phyloP scores from a whole-genome alignment of 768 basidiomycete genomes.

The Mycena maculata region DNA sequence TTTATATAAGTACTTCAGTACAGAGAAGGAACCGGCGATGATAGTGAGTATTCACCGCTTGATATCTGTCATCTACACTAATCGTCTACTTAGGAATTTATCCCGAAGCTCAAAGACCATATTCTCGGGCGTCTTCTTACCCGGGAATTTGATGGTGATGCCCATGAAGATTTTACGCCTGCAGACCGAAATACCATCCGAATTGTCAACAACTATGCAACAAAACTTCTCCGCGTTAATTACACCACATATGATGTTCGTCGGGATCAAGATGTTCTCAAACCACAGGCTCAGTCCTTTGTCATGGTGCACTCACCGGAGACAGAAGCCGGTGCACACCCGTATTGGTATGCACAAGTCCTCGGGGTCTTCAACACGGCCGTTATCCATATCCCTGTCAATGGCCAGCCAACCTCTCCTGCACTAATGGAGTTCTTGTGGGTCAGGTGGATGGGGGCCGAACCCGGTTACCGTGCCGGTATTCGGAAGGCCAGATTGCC shows the following conservation, averaged over 20 bases:
- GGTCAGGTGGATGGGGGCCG: constrained; percentile 39
- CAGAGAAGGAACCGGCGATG: constrained; percentile 28
- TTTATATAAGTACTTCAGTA: constrained; percentile 35
- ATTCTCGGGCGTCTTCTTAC: constrained; percentile 44
- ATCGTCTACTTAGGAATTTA: constrained; percentile 40
- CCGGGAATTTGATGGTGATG: constrained; percentile 45
- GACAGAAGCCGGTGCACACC: constrained; percentile 25
- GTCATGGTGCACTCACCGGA: too few species aligned
- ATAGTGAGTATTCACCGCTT: constrained; percentile 33
- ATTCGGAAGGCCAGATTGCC: constrained; percentile 38
- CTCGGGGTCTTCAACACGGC: constrained; percentile 40
- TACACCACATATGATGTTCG: constrained; percentile 55
- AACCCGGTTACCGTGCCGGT: constrained; percentile 31
- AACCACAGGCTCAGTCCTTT: too few species aligned
- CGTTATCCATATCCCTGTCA: constrained; percentile 20
- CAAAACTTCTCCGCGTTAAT: constrained; percentile 45
- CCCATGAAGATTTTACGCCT: constrained; percentile 37
- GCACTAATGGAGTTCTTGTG: constrained; percentile 44
- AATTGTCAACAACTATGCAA: constrained; percentile 39
- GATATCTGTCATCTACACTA: constrained; percentile 5
- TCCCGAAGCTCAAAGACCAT: constrained; percentile 49
- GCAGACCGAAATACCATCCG: constrained; percentile 36
- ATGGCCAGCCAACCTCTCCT: neutral
- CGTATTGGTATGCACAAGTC: constrained; percentile 39
- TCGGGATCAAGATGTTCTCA: too few species aligned